These are phyloP conservation scores for Apostasia ramifera DNA, from an alignment of 106 monocot genomes.

Conservation along the genomic window DNA sequence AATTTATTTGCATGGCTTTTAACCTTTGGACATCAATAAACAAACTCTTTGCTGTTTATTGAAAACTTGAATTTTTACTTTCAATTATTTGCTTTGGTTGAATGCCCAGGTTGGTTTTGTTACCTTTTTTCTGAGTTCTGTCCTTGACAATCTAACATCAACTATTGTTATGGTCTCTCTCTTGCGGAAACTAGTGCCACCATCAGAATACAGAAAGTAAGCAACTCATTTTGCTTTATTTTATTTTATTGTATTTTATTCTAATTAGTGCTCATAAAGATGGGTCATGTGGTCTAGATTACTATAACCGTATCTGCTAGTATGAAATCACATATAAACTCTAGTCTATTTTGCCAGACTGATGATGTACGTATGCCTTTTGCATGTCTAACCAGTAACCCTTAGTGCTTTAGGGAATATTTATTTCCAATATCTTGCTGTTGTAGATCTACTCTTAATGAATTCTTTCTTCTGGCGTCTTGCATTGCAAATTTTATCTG, in stretches of 20 bases:
- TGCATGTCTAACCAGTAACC: too few relatives aligned
- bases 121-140: constrained; percentile 90
- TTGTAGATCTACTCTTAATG: too few relatives aligned
- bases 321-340: too few relatives aligned
- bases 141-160: constrained; percentile 96
- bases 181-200: constrained; percentile 81
- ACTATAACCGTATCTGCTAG: too few relatives aligned
- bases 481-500: neutral
- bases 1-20: too few relatives aligned
- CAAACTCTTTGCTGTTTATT: too few relatives aligned
- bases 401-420: too few relatives aligned
- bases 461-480: neutral
- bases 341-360: too few relatives aligned
- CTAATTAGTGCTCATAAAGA: neutral
- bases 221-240: neutral
- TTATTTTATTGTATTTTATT: neutral
- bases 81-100: constrained; percentile 6
- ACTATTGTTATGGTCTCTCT: constrained; percentile 99
- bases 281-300: too few relatives aligned
- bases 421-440: too few relatives aligned
- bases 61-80: neutral
- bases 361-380: too few relatives aligned
- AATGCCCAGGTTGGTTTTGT: constrained; percentile 85
- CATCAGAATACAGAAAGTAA: constrained; percentile 98
- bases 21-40: too few relatives aligned